Base-by-base conservation (phyloP, 495 filamentous ascomycete species). In the Amniculicola lignicola region DNA sequence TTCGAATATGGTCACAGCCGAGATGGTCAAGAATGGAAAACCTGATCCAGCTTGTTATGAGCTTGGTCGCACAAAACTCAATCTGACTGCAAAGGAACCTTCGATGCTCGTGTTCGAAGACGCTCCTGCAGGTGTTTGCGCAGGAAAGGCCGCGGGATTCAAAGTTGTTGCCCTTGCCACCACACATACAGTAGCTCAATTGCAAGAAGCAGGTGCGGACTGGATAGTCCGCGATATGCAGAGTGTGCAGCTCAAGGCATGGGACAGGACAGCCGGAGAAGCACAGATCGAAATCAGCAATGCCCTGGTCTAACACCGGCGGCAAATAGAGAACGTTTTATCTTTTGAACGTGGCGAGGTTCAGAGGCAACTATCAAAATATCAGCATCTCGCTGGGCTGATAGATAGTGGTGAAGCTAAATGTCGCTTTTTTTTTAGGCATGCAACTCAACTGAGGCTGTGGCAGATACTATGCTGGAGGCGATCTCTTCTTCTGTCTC, bases 121-220 rank as follows among this genome's bases (percentile, higher is more conserved):
- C 71, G 86, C 87, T 42, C 92, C 93, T 0, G 90, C 91, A n/a
- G 93, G 93, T 2, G 91, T 96, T 57, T 74, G 71, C 43, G 84
- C 91, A 16, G 92, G 93, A 19, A 95, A 93, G 71, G 88, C 83
- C 1, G 92, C 93, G 2, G 89, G 89, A 1, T 97, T 89, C 72
- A 83, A 82, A 66, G 93, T 98, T 3, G 71, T 95, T 37, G 91
- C 84, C n/a, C 69, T 98, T 27, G 83, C 85, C 40, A 96, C 92
- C 36, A 91, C 87, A 40, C 92, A 98, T 70, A 79, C 80, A 18
- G 72, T 83, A 35, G 81, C 82, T 61, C 78, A 90, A 69, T 75
- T 96, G 19, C 62, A 75, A 48, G 79, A 75, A 23, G 87, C 89
- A 10, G 86, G 80, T 9, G 87, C 93, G 18, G 90, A 96, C 72